Evolutionary conservation across 2,329 filamentous ascomycete species (phyloP), one percentile per base, ranked within the genome.

Genomic region (Ceratocystis papillata): DNA sequence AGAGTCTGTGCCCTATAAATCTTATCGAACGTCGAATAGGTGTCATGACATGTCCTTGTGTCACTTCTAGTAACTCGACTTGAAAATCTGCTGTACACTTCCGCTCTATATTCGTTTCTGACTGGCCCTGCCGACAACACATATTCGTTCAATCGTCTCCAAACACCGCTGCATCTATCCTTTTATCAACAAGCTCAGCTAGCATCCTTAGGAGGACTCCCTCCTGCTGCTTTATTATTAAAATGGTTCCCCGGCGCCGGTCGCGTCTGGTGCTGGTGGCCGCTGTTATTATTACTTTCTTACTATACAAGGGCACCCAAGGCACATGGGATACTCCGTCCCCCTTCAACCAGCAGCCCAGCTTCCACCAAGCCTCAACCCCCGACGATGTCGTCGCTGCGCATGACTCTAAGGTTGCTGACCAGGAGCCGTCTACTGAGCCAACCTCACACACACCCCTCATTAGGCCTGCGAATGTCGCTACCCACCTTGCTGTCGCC

Each of bases 181-280:
- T 17, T 59, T 25, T n/a, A 37, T 59, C 53, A 25, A 1, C n/a
- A 33, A 15, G 53, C 28, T 8, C 28, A 4, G 28, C 28, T 37
- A 37, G 15, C 28, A 30, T 10, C 15, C n/a, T 3, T 1, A 59
- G 10, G 28, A 37, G 28, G 4, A n/a, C 28, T 8, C 12, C 17
- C 53, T 57, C 53, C 53, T 37, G 17, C 12, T 20, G 33, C 46
- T 55, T 17, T 60, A 41, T 17, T 30, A 25, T 20, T 53, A 60
- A 17, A 20, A 68, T 66, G 67, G 62, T 60, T 80, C 74, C 82
- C 67, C 82, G 85, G 63, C 78, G 86, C 70, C 79, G 84, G 72
- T 86, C 86, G 71, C 81, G 85, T 67, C 77, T 85, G 67, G 84
- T 86, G 68, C 73, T 83, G 44, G 72, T 83, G 68, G 80, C 80